Base-by-base conservation (phyloP, 805 yeast species). In the Ogataea glucozyma region DNA sequence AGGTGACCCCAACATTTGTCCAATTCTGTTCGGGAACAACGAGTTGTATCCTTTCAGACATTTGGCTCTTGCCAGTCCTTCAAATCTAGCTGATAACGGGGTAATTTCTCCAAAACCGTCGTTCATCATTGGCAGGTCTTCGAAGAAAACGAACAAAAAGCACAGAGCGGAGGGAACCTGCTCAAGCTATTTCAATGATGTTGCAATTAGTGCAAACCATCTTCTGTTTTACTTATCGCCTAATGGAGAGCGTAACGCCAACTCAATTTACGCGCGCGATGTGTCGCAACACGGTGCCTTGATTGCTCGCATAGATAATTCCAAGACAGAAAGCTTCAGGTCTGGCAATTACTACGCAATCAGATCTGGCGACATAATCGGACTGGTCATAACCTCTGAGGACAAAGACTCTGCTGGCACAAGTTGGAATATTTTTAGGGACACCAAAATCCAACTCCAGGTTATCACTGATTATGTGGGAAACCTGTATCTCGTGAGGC, bases 201-300 rank as follows among this genome's bases (percentile, higher is more conserved):
- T 40, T 6, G 51, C 63, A 1, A 31, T 62, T 9, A 61, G 65
- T 43, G 57, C 58, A 3, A 30, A 37, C 3, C 66, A 62, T 41
- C 17, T 51, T 23, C n/a, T 30, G 4, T 43, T 52, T 5, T 46
- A 43, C n/a, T 14, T 42, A 13, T 20, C 35, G 26, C 43, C 45
- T 5, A 13, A 13, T 13, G 38, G 9, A 16, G 7, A 24, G 7
- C 29, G 24, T 12, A 34, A 16, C 6, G 38, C 29, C 3, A 23
- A 23, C 10, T 8, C 27, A 4, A 34, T 34, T 16, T 34, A 23
- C 38, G 38, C 27, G 13, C 31, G 43, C 11, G 58, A 53, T 31
- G 42, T 44, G 27, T 52, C 60, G 7, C 51, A 48, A 17, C 60
- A 56, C 34, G 58, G 59, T 16, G 38, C 48, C 13, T 23, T 37